A percentile compares a stretch with the other conserved stretches of the same genome.
Evolutionary conservation across 2,329 filamentous ascomycete species (phyloP).

Genomic region (Dactylonectria estremocensis): DNA sequence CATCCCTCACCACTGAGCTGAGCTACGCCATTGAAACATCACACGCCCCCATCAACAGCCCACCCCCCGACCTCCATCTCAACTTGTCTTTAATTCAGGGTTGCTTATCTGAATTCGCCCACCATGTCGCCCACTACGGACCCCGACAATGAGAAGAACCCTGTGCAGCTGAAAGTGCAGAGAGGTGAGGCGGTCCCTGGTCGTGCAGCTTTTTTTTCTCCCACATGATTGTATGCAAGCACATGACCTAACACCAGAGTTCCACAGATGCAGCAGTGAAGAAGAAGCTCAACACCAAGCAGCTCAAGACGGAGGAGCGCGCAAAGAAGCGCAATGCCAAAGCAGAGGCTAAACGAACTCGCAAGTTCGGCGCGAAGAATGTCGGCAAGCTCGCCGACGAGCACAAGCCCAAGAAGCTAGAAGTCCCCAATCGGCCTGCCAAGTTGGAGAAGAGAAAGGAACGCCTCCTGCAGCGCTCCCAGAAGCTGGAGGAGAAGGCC

Average conservation of each 20-base stretch:
- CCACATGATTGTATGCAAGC: not conserved
- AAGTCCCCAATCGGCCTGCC: slow-evolving; percentile 42
- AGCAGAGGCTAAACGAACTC: slow-evolving; percentile 56
- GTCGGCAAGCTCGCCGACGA: slow-evolving; percentile 54
- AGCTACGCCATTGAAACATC: slow-evolving; percentile 26
- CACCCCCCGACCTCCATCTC: not conserved
- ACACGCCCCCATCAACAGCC: slow-evolving; percentile 5
- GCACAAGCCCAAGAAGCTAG: slow-evolving; percentile 49
- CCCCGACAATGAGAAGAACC: slow-evolving; percentile 32
- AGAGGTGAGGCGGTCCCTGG: slow-evolving; percentile 34
- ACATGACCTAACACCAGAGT: slow-evolving; percentile 21
- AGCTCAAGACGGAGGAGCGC: slow-evolving; percentile 44
- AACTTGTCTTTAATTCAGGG: slow-evolving; percentile 3
- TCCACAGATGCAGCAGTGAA: slow-evolving; percentile 35
- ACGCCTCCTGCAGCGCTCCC: slow-evolving; percentile 56
- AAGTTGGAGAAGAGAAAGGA: slow-evolving; percentile 58
- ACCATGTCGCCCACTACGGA: slow-evolving; percentile 37
- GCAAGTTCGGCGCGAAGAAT: slow-evolving; percentile 53
- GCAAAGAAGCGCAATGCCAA: slow-evolving; percentile 56
- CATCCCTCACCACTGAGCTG: slow-evolving; percentile 38
- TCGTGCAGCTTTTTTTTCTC: slow-evolving; percentile 1
- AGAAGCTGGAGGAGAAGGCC: slow-evolving; percentile 51
- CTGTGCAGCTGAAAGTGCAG: slow-evolving; percentile 37
- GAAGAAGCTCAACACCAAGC: slow-evolving; percentile 32
- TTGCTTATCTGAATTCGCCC: slow-evolving; percentile 21